Percentiles rank a stretch among this genome's conserved stretches.
Evolutionary conservation across 2,329 filamentous ascomycete genomes (phyloP).

Genomic region (Aspergillus calidoustus): DNA sequence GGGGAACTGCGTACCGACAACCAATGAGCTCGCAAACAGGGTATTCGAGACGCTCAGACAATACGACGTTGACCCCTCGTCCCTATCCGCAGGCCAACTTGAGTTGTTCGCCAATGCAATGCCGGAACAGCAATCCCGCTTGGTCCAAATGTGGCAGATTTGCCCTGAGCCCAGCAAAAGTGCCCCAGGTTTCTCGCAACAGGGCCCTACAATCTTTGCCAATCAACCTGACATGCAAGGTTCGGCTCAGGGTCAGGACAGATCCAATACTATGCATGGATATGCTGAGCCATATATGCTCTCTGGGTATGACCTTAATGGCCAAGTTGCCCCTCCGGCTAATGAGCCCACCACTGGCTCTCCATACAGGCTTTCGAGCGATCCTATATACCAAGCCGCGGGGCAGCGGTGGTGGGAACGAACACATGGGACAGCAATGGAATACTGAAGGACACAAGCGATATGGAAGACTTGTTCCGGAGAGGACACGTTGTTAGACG

Average conservation of each 20-base stretch:
- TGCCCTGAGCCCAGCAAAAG: conserved; percentile 55
- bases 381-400: conserved; percentile 45
- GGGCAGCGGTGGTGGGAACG: conserved; percentile 45
- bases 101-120: conserved; percentile 79
- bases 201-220: neutral
- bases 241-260: conserved; percentile 25
- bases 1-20: conserved; percentile 22
- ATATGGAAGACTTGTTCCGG: neutral
- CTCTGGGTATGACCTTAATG: conserved; percentile 75
- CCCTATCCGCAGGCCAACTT: conserved; percentile 74
- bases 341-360: conserved; percentile 36
- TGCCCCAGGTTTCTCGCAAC: conserved; percentile 14
- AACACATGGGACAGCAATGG: conserved; percentile 34
- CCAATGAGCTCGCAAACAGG: conserved; percentile 31
- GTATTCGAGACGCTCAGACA: conserved; percentile 57
- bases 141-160: conserved; percentile 85
- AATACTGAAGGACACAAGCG: conserved; percentile 42
- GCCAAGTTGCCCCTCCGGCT: conserved; percentile 10
- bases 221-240: conserved; percentile 52
- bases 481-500: neutral
- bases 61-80: conserved; percentile 63
- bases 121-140: conserved; percentile 70
- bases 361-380: conserved; percentile 42
- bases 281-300: conserved; percentile 82
- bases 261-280: conserved; percentile 31